Base-by-base conservation (phyloP, 2,329 filamentous ascomycete species). In the Scolecobasidium constrictum region DNA sequence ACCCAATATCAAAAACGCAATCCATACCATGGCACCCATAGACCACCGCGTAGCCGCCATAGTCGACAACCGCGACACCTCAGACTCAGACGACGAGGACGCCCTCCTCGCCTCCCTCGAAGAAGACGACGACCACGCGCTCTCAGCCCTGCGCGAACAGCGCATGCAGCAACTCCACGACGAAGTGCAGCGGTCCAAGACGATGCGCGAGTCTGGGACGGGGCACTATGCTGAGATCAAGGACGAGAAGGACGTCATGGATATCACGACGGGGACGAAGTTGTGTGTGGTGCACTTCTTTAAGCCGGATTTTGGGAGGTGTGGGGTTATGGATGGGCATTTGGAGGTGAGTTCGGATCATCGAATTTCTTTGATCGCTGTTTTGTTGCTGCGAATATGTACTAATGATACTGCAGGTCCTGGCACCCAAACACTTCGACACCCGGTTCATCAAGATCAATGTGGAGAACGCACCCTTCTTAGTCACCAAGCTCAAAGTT, bases 221-320 rank as follows among this genome's bases (percentile, higher is more conserved):
- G 74, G 74, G 31, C 66, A 56, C 7, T 77, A 74, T 51, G 61
- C 60, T 5, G 71, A 76, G 52, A 69, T 75, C 54, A 73, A 69
- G 40, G 68, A 68, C 47, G 77, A 81, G 54, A 74, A 77, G 54
- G 56, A 64, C 11, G 57, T 79, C 34, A 68, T 81, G 55, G 68
- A 75, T 48, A 73, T 78, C 48, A 78, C 76, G 6, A 80, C 76
- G 5, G 65, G 67, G 38, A 69, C 69, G 11, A 68, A 73, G 46
- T 60, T 69, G 19, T 77, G 72, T 50, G 65, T 80, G 2, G 71
- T 80, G 18, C 77, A 81, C 54, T 81, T 81, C 56, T 75, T 72
- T 56, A 77, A 80, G 53, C 67, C 74, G 3, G 77, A 80, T 52
- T 81, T 81, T 57, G 66, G 69, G 16, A 69, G 76, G 43, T 81